Evolutionary conservation across 768 basidiomycete genomes (phyloP).

Genomic region (Hebeloma cylindrosporum): DNA sequence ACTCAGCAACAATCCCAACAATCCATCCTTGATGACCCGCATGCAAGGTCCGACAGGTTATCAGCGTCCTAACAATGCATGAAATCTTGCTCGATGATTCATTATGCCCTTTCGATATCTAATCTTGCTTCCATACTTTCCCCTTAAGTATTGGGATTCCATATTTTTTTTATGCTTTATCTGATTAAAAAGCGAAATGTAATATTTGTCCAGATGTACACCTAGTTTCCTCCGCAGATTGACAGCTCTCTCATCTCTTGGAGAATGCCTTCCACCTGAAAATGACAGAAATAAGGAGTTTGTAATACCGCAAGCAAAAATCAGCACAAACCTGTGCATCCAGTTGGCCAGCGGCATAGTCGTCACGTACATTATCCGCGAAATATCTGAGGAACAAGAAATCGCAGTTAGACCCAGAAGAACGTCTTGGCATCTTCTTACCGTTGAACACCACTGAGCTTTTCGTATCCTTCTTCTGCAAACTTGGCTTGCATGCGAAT

Average conservation of each 20-base stretch:
- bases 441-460: slow-evolving; percentile 92
- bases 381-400: slow-evolving; percentile 63
- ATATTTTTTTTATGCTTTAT: too few species aligned
- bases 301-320: neutral
- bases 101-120: too few species aligned
- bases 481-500: slow-evolving; percentile 97
- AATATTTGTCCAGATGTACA: slow-evolving; percentile 1
- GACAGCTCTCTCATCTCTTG: slow-evolving; percentile 96
- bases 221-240: slow-evolving; percentile 75
- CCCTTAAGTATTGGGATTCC: too few species aligned
- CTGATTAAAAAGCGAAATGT: too few species aligned
- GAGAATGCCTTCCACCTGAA: slow-evolving; percentile 89
- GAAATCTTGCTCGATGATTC: too few species aligned
- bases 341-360: slow-evolving; percentile 94
- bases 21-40: too few species aligned
- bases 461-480: slow-evolving; percentile 98
- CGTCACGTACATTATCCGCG: slow-evolving; percentile 85
- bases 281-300: slow-evolving; percentile 3
- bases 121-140: too few species aligned
- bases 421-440: slow-evolving; percentile 29
- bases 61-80: too few species aligned
- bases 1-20: slow-evolving; percentile 16
- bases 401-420: neutral
- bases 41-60: too few species aligned
- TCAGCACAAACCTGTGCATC: slow-evolving; percentile 75